Base-by-base conservation (phyloP, 2,329 filamentous ascomycete genomes). In the Claviceps purpurea region DNA sequence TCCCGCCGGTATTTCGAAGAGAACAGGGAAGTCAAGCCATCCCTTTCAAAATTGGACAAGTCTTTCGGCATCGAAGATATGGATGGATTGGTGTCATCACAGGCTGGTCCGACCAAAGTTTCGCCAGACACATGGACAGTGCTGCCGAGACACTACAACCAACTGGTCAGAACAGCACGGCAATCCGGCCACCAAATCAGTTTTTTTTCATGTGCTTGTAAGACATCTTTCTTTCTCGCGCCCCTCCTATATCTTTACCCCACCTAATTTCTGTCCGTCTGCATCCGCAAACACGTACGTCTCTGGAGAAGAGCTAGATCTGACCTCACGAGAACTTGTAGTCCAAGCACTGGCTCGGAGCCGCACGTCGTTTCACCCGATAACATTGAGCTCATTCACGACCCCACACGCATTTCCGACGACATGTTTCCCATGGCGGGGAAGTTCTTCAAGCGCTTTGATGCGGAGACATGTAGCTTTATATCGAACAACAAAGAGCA, bases 371-470 rank as follows among this genome's bases (percentile, higher is more conserved):
- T 61, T 49, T 62, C 88, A 0, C 83, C 94, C 62, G 84, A 90
- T 60, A 95, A 90, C 59, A 85, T 96, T 52, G 70, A 82, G 53
- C 68, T 82, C n/a, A 69, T 88, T 43, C 65, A 62, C 5, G 68
- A 77, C 51, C 59, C 61, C 47, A 65, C 50, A 65, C 70, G 57
- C 58, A 73, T 84, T 2, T 74, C 77, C 0, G 68, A 76, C 4
- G 60, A 77, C 24, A 72, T 94, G 56, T 76, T 88, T 62, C 73
- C 74, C 46, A 68, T 87, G 58, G 88, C 89, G 3, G 93, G 93
- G 0, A 85, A 84, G 60, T 88, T 87, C 66, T 97, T 98, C 67
- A 94, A 88, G 67, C 76, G 89, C 43, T 97, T 89, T 74, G 87
- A 96, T 66, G 62, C 65, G 4, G 71, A 70, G 38, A 73, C 68